These are phyloP conservation scores for Stephania japonica DNA, from an alignment of 164 flowering plant species.

Conservation along the genomic window DNA sequence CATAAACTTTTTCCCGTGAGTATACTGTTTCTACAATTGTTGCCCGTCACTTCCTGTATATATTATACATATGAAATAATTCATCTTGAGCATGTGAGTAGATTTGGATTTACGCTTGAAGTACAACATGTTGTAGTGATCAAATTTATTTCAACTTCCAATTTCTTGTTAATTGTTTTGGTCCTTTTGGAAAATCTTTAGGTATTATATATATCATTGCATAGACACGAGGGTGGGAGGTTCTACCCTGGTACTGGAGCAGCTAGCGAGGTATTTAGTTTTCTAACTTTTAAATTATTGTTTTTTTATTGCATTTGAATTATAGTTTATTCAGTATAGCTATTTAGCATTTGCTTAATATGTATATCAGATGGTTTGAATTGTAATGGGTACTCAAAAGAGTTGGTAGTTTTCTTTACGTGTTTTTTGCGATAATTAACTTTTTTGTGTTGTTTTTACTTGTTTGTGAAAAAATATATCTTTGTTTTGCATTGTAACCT, in stretches of 20 bases:
- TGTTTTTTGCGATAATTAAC: no score
- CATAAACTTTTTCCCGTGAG: no score
- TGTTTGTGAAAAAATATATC: no score
- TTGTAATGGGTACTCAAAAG: no score
- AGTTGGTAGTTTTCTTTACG: no score
- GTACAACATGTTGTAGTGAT: background rate
- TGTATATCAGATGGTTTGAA: no score
- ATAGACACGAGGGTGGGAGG: slow-evolving; percentile 83
- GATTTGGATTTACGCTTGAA: background rate
- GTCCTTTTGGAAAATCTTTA: slow-evolving; percentile 17
- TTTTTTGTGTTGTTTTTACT: no score
- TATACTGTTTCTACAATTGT: no score
- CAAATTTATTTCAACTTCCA: background rate
- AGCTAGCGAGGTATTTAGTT: slow-evolving; percentile 60
- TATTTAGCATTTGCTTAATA: background rate
- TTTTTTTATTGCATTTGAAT: slow-evolving; percentile 1
- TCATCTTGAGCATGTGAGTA: background rate
- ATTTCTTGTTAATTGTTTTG: background rate
- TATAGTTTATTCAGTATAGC: background rate
- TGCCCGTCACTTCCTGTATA: no score
- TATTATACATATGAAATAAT: background rate
- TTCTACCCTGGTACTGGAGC: slow-evolving; percentile 98
- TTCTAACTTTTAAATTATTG: background rate
- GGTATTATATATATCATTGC: slow-evolving; percentile 90
- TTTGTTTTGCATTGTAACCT: no score